Conservation (phyloP, 2,329 filamentous ascomycete genomes). For the Exophiala bonariae region DNA sequence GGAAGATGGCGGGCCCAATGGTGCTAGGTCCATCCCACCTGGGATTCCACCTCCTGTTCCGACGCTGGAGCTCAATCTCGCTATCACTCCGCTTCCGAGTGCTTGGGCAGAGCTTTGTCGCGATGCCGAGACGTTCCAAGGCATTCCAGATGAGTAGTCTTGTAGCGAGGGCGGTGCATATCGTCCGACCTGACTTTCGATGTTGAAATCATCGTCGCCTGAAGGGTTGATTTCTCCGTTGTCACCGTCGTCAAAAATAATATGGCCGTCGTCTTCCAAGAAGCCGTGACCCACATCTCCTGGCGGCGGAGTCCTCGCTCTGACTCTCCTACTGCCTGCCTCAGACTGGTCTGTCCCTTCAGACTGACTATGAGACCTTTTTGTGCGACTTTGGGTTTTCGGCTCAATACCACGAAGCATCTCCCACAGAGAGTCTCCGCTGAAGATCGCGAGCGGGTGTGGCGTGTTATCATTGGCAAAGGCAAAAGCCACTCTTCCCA, state of each 20-base stretch:
- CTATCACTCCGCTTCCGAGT: conserved; percentile 33
- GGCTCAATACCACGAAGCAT: conserved; percentile 40
- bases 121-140: conserved; percentile 67
- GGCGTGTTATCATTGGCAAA: conserved; percentile 41
- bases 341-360: no score
- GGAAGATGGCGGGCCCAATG: conserved; percentile 26
- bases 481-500: conserved; percentile 54
- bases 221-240: conserved; percentile 41
- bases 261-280: conserved; percentile 29
- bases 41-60: conserved; percentile 33
- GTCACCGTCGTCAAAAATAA: conserved; percentile 32
- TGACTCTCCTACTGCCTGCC: no score
- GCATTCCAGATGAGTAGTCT: conserved; percentile 67
- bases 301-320: no score
- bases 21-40: conserved; percentile 24
- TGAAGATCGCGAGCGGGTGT: conserved; percentile 60
- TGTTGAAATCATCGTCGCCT: conserved; percentile 36
- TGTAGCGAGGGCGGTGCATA: conserved; percentile 65
- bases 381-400: conserved; percentile 20
- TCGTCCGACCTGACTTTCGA: conserved; percentile 63
- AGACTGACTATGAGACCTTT: conserved; percentile 31
- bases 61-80: conserved; percentile 37
- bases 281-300: no score
- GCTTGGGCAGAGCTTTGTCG: conserved; percentile 42
- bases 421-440: conserved; percentile 55